These are phyloP conservation scores for Pichia eremophila DNA, from an alignment of 805 yeast species.

Conservation along the genomic window DNA sequence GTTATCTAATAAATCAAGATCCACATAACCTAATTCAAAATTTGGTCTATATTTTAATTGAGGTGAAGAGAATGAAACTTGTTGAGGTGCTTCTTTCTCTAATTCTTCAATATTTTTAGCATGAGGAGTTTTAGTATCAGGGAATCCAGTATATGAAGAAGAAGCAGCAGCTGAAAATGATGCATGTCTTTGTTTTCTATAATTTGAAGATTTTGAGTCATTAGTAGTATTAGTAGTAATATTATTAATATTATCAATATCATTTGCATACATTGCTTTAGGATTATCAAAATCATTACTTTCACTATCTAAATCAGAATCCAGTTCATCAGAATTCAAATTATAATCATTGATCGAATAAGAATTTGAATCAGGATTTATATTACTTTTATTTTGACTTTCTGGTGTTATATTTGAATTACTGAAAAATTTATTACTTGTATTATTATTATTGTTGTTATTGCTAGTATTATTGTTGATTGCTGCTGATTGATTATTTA, in stretches of 20 bases:
- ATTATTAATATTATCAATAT: background rate
- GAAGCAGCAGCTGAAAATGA: constrained; percentile 62
- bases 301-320: constrained; percentile 11
- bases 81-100: constrained; percentile 43
- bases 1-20: constrained; percentile 22
- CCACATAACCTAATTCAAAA: constrained; percentile 25
- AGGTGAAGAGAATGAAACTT: constrained; percentile 77
- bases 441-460: no score
- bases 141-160: constrained; percentile 43
- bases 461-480: no score
- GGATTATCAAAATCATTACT: constrained; percentile 9
- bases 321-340: constrained; percentile 7
- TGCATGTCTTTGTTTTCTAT: constrained; percentile 35
- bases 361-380: background rate
- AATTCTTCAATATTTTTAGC: constrained; percentile 8
- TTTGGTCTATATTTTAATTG: constrained; percentile 32
- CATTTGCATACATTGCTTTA: constrained; percentile 7
- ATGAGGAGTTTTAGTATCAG: constrained; percentile 5
- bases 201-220: constrained; percentile 7
- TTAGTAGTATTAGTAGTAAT: background rate
- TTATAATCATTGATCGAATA: background rate
- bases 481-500: background rate
- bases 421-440: background rate
- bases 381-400: constrained; percentile 3
- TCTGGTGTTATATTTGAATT: constrained; percentile 8